Evolutionary conservation across 495 filamentous ascomycete species (phyloP).

Genomic region (Trichoderma parareesei): DNA sequence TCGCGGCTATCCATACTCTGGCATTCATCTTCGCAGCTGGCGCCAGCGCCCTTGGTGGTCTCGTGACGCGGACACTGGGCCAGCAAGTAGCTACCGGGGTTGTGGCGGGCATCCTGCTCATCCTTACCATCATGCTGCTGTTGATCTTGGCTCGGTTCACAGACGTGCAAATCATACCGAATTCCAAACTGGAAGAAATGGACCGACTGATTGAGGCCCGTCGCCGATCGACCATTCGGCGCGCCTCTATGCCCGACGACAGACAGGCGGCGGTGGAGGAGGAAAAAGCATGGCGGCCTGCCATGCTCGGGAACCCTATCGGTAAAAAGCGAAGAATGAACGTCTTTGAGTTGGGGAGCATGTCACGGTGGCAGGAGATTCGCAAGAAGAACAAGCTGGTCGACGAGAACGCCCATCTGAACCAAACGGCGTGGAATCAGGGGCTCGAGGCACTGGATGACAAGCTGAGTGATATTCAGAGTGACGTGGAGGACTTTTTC

Average conservation of each 20-base stretch:
- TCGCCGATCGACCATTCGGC: slow-evolving; percentile 30
- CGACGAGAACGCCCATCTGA: slow-evolving; percentile 33
- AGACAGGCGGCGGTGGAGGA: slow-evolving; percentile 35
- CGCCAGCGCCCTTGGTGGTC: slow-evolving; percentile 54
- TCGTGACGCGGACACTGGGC: slow-evolving; percentile 52
- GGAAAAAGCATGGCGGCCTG: slow-evolving; percentile 54
- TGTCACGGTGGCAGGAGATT: slow-evolving; percentile 65
- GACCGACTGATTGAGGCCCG: slow-evolving; percentile 38
- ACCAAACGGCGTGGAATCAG: slow-evolving; percentile 29
- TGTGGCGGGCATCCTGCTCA: slow-evolving; percentile 52
- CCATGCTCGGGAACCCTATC: slow-evolving; percentile 59
- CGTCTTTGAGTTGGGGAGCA: slow-evolving; percentile 53
- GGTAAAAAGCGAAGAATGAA: slow-evolving; percentile 58
- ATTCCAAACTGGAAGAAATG: slow-evolving; percentile 42
- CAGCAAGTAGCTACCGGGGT: slow-evolving; percentile 56
- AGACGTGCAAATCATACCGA: slow-evolving; percentile 56
- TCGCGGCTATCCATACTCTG: slow-evolving; percentile 58
- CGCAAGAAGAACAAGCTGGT: slow-evolving; percentile 55
- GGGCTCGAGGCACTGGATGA: slow-evolving; percentile 28
- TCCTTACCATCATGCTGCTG: slow-evolving; percentile 54
- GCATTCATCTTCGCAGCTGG: slow-evolving; percentile 58
- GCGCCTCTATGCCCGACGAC: slow-evolving; percentile 26
- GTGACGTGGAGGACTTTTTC: slow-evolving; percentile 25
- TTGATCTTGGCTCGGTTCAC: slow-evolving; percentile 53
- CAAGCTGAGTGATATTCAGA: slow-evolving; percentile 20